phyloP scores from a whole-genome alignment of 1,284 basidiomycete genomes.

The Marasmius oreades region DNA sequence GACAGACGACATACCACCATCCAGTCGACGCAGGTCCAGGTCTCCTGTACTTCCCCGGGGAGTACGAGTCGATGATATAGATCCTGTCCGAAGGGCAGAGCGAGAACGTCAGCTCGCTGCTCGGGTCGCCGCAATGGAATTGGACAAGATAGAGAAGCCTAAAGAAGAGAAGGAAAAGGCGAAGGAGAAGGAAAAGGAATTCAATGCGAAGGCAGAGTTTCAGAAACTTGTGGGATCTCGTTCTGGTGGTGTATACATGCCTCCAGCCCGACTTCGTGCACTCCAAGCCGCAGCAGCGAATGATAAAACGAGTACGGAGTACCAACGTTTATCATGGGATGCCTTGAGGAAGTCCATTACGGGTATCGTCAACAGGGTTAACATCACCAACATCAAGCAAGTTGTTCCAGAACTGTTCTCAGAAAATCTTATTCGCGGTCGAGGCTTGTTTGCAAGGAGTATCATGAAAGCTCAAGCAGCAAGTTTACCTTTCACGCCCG shows the following conservation, averaged over 20 bases:
- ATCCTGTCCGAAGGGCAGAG: conserved; percentile 71
- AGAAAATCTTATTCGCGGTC: conserved; percentile 89
- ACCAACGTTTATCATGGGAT: conserved; percentile 96
- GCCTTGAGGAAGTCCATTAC: conserved; percentile 97
- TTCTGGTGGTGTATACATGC: conserved; percentile 95
- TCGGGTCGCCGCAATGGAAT: conserved; percentile 68
- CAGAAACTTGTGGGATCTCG: conserved; percentile 75
- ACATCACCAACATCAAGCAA: conserved; percentile 94
- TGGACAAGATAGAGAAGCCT: conserved; percentile 54
- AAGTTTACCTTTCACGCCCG: conserved; percentile 96
- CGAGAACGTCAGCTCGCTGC: conserved; percentile 77
- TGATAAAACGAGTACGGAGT: conserved; percentile 90
- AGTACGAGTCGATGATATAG: conserved; percentile 67
- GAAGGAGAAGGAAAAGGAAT: conserved; percentile 48
- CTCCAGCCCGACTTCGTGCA: conserved; percentile 88
- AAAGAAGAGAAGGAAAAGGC: conserved; percentile 42
- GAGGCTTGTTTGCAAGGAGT: conserved; percentile 87
- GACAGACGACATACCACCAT: conserved; percentile 52
- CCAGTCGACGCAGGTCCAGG: conserved; percentile 58
- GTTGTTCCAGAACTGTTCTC: conserved; percentile 92
- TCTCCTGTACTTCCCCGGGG: conserved; percentile 39
- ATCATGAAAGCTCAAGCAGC: conserved; percentile 98
- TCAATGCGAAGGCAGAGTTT: conserved; percentile 77
- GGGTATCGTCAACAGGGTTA: conserved; percentile 99
- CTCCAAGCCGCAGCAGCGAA: conserved; percentile 83